phyloP scores from a whole-genome alignment of 139 green algal genomes.

The Closterium sp. region DNA sequence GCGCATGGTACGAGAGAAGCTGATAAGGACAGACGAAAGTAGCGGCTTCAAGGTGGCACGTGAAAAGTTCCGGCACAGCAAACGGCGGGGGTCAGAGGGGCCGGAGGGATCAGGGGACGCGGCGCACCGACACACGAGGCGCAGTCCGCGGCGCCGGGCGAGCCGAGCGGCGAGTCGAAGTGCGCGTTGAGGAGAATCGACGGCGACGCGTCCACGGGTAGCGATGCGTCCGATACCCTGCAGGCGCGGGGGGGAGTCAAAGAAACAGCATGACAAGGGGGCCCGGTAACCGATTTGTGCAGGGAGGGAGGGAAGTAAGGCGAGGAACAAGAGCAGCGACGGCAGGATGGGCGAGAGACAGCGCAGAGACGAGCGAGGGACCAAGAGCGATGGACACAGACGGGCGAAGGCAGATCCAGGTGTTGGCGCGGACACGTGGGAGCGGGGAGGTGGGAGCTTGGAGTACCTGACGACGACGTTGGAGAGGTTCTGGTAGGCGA shows the following conservation, averaged over 20 bases:
- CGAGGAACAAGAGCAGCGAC: neutral
- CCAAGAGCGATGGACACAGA: too few species aligned
- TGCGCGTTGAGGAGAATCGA: conserved; percentile 45
- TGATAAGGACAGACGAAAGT: neutral
- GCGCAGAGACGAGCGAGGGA: neutral
- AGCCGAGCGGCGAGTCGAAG: conserved; percentile 26
- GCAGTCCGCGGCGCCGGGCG: conserved; percentile 40
- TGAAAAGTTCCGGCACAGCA: neutral
- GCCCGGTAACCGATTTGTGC: too few species aligned
- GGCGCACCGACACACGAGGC: conserved; percentile 39
- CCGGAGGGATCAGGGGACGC: neutral
- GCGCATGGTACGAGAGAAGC: neutral
- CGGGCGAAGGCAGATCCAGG: neutral
- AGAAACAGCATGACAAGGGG: neutral
- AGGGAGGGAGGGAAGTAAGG: neutral
- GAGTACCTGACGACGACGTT: conserved; percentile 29
- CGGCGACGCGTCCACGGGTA: neutral
- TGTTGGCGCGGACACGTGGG: neutral
- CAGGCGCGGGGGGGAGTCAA: neutral
- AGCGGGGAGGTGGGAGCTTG: neutral
- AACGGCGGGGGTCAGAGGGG: too few species aligned
- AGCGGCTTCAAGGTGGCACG: neutral
- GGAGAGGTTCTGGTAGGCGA: conserved; percentile 27
- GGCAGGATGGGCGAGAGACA: neutral
- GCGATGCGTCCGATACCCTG: conserved; percentile 7